phyloP scores from a whole-genome alignment of 1,284 basidiomycete genomes.

The Ustilago hordei region DNA sequence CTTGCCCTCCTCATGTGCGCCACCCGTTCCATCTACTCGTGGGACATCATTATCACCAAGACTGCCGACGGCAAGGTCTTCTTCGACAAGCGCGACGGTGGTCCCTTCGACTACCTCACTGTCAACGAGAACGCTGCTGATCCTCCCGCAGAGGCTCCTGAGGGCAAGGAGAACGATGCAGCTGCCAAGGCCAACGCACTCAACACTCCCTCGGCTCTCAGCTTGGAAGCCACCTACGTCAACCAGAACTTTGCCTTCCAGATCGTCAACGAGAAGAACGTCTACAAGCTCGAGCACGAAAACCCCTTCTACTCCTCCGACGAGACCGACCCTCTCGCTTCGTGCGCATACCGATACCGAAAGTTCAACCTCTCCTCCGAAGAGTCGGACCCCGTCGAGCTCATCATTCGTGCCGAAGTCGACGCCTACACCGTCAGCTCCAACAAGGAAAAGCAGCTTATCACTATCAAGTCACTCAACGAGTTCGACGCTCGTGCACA shows the following conservation, averaged over 20 bases:
- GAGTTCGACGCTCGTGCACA: constrained; percentile 94
- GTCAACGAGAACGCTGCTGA: constrained; percentile 99
- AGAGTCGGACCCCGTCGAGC: constrained; percentile 80
- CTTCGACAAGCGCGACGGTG: constrained; percentile 94
- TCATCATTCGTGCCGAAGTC: constrained; percentile 95
- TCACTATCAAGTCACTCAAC: constrained; percentile 92
- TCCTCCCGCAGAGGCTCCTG: constrained; percentile 81
- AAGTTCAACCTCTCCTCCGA: constrained; percentile 94
- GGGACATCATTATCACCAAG: constrained; percentile 96
- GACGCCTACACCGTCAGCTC: constrained; percentile 79
- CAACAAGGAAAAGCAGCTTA: constrained; percentile 57
- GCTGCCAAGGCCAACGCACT: constrained; percentile 76
- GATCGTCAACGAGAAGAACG: constrained; percentile 82
- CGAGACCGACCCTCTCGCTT: constrained; percentile 93
- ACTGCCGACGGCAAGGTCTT: constrained; percentile 89
- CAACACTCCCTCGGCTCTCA: constrained; percentile 93
- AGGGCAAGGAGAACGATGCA: constrained; percentile 60
- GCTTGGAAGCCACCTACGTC: constrained; percentile 97
- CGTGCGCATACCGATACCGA: constrained; percentile 95
- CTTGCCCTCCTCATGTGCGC: constrained; percentile 96
- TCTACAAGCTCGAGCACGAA: constrained; percentile 68
- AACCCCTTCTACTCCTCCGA: constrained; percentile 91
- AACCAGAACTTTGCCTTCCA: constrained; percentile 99
- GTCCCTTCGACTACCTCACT: constrained; percentile 94
- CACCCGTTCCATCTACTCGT: constrained; percentile 93